A percentile compares a stretch with the other conserved stretches of the same genome.
Conservation (phyloP, 306 rosid genomes). For the Glycine latifolia region DNA sequence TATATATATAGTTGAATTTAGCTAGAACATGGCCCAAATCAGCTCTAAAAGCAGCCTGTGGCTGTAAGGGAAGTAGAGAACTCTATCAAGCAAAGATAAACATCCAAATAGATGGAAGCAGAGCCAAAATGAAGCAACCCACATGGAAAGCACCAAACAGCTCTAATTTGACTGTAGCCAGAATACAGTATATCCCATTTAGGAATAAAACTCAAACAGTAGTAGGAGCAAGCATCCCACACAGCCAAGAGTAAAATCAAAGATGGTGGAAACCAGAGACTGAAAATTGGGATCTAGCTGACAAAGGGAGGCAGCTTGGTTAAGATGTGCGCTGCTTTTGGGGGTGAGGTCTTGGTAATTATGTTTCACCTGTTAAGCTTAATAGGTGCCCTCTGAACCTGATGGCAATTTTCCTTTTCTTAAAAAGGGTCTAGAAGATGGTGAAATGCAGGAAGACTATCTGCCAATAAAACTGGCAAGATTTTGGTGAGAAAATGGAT, state of each 20-base stretch:
- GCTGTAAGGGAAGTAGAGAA: background rate
- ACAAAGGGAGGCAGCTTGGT: background rate
- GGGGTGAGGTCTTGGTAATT: background rate
- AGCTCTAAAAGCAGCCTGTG: slow-evolving; percentile 4
- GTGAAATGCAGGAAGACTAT: background rate
- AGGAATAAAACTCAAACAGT: background rate
- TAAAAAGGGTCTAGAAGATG: background rate
- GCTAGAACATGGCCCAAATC: slow-evolving; percentile 8
- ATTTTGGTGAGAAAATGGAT: background rate
- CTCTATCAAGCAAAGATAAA: background rate
- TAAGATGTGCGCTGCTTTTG: too few relatives aligned
- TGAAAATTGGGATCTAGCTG: background rate
- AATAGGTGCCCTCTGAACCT: background rate
- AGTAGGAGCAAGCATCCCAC: slow-evolving; percentile 3
- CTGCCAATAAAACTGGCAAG: background rate
- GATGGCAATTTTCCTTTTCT: background rate
- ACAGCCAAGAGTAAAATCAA: background rate
- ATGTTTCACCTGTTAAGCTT: background rate
- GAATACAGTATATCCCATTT: too few relatives aligned
- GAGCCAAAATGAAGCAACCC: slow-evolving; percentile 1
- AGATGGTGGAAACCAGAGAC: background rate
- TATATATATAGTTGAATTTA: background rate
- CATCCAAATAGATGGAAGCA: slow-evolving; percentile 7
- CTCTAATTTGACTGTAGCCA: too few relatives aligned
- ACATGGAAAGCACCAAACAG: background rate